A percentile compares a stretch with the other conserved stretches of the same genome.
Evolutionary conservation across 2,329 filamentous ascomycete genomes (phyloP).

Genomic region (Penicillium sp.): DNA sequence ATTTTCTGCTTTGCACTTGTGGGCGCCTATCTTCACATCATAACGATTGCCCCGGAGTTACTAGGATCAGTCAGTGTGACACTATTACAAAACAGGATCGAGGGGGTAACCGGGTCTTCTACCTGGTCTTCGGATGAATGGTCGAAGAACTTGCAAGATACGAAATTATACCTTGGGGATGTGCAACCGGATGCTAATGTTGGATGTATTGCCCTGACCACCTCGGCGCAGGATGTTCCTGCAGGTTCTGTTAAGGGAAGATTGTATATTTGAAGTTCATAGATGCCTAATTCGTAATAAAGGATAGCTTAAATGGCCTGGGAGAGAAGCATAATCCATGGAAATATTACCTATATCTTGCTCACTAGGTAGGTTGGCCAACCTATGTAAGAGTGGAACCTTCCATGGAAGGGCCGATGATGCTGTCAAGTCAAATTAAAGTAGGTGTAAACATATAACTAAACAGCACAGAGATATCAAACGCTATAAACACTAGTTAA

Average conservation of each 20-base stretch:
- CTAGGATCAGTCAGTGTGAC: background rate
- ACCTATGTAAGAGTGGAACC: no score
- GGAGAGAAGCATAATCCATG: no score
- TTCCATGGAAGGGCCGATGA: no score
- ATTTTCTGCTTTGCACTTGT: background rate
- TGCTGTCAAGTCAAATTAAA: no score
- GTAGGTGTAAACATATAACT: no score
- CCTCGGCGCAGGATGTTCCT: background rate
- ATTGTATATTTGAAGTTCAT: background rate
- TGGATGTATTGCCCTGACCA: background rate
- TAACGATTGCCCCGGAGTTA: background rate
- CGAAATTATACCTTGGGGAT: background rate
- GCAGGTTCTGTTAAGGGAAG: background rate
- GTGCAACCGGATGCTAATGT: background rate
- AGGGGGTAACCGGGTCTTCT: background rate
- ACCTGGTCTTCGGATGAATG: constrained; percentile 1
- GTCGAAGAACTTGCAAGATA: background rate
- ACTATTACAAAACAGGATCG: background rate
- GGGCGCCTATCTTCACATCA: background rate
- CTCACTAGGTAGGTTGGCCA: no score
- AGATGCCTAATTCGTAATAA: no score
- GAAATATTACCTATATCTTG: no score
- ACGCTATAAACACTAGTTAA: background rate
- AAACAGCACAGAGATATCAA: background rate
- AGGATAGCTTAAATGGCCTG: no score